These are phyloP conservation scores for Cordyceps cateniannulata DNA, from an alignment of 2,329 filamentous ascomycete genomes.

Conservation along the genomic window DNA sequence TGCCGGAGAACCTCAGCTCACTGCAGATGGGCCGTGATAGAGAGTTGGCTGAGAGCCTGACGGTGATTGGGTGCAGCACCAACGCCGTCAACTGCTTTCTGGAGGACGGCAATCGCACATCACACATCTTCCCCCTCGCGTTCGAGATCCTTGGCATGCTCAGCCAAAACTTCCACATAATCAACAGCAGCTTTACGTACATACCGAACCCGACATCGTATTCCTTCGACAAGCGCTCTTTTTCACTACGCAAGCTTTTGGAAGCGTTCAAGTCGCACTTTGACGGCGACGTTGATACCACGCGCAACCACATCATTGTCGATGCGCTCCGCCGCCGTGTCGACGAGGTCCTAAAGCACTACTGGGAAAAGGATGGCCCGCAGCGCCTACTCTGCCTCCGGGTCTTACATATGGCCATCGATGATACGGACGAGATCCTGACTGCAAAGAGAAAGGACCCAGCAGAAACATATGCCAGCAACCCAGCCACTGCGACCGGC, in stretches of 20 bases:
- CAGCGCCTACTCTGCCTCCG: slow-evolving; percentile 30
- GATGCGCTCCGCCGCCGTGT: slow-evolving; percentile 22
- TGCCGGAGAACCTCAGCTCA: slow-evolving; percentile 34
- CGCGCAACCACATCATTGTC: slow-evolving; percentile 20
- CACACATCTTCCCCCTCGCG: slow-evolving; percentile 48
- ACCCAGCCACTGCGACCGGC: neutral
- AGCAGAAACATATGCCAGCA: neutral
- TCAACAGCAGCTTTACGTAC: slow-evolving; percentile 43
- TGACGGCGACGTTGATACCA: slow-evolving; percentile 14
- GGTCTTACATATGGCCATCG: slow-evolving; percentile 34
- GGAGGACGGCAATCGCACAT: slow-evolving; percentile 31
- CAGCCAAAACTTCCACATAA: slow-evolving; percentile 42
- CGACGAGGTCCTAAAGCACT: slow-evolving; percentile 17
- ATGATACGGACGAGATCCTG: slow-evolving; percentile 37
- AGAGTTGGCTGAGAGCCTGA: slow-evolving; percentile 47
- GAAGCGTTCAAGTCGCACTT: slow-evolving; percentile 30
- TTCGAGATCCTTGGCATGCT: slow-evolving; percentile 57
- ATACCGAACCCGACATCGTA: slow-evolving; percentile 52
- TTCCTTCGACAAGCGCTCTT: slow-evolving; percentile 45
- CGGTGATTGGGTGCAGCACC: slow-evolving; percentile 47
- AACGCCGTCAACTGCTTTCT: slow-evolving; percentile 41
- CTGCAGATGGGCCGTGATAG: slow-evolving; percentile 42
- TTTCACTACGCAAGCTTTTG: slow-evolving; percentile 37
- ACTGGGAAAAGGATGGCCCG: slow-evolving; percentile 18
- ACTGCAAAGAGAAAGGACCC: slow-evolving; percentile 24